Conservation (phyloP, 2,329 filamentous ascomycete species). For the Aspergillus neoniger region DNA sequence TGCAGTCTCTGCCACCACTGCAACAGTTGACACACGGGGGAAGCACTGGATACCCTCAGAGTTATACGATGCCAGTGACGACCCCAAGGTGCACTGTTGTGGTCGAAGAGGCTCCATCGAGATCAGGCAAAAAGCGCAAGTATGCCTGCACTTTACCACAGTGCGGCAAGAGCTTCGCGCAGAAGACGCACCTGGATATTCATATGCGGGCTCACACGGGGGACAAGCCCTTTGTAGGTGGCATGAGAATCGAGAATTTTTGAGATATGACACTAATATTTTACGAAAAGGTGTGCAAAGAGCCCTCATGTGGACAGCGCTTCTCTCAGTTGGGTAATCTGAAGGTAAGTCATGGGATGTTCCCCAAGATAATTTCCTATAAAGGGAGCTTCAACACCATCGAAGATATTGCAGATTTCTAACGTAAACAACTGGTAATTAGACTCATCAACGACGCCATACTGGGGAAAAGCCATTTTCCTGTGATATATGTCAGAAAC, state of each 20-base stretch:
- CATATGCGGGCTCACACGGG: conserved; percentile 88
- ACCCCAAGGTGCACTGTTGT: conserved; percentile 26
- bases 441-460: conserved; percentile 86
- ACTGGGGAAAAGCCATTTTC: conserved; percentile 82
- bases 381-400: background rate
- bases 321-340: conserved; percentile 93
- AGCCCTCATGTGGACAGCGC: conserved; percentile 70
- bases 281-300: conserved; percentile 62
- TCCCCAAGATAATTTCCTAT: background rate
- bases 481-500: conserved; percentile 77
- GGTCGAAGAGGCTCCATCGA: conserved; percentile 39
- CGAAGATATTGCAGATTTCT: background rate
- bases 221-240: conserved; percentile 81
- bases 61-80: conserved; percentile 25
- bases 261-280: background rate
- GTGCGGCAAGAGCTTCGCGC: conserved; percentile 80
- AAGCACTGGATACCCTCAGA: conserved; percentile 22
- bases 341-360: conserved; percentile 58
- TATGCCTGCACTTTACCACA: conserved; percentile 73
- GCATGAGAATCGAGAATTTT: background rate
- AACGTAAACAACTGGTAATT: background rate
- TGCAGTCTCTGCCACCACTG: conserved; percentile 38
- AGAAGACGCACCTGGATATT: conserved; percentile 91
- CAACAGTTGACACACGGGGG: conserved; percentile 36
- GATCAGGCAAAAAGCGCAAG: conserved; percentile 55